Base-by-base conservation (phyloP, 2,329 filamentous ascomycete genomes). In the Ascochyta viciae-villosae region DNA sequence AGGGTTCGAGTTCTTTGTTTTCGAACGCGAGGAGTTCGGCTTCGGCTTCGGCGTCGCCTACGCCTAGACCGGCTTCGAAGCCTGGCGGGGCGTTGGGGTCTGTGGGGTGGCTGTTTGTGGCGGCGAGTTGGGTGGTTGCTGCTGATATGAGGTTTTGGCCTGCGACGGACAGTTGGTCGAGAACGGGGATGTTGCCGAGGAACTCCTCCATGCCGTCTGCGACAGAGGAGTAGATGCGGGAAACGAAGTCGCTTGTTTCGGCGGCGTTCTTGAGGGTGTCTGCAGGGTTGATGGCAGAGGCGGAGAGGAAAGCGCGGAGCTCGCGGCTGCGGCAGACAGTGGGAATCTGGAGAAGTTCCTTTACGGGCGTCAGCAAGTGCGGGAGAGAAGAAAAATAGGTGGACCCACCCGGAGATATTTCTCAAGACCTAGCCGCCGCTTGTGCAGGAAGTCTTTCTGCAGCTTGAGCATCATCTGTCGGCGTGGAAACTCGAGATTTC, bases 201-300 rank as follows among this genome's bases (percentile, higher is more conserved):
- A 99, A 96, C 66, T 99, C 95, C 73, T 99, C 95, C 89, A 99
- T 96, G 31, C 96, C 95, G 71, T 99, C 95, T 0, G 94, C 91
- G 22, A 99, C 94, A 0, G 94, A 98, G 73, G 96, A 96, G 78
- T 98, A 99, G 43, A 99, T 87, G 4, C 95, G 88, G 0, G 91
- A 92, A 61, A 99, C 95, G 74, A 99, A 93, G 72, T 98, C 91
- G 74, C 78, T 79, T 5, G 77, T 74, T 77, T 85, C 73, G 85
- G 89, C 57, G 7, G 66, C 62, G 75, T 90, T 90, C 66, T 86
- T 86, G 7, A 56, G 50, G 50, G 89, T 86, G 24, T 87, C 83
- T 50, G 85, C 84, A 3, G 87, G 85, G 39, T 92, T 87, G 34
- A 92, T 91, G 56, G 91, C 91, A 65, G 95, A 83, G 64, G 89